phyloP scores from a whole-genome alignment of 1,284 basidiomycete species.

The Moesziomyces aphidis region DNA sequence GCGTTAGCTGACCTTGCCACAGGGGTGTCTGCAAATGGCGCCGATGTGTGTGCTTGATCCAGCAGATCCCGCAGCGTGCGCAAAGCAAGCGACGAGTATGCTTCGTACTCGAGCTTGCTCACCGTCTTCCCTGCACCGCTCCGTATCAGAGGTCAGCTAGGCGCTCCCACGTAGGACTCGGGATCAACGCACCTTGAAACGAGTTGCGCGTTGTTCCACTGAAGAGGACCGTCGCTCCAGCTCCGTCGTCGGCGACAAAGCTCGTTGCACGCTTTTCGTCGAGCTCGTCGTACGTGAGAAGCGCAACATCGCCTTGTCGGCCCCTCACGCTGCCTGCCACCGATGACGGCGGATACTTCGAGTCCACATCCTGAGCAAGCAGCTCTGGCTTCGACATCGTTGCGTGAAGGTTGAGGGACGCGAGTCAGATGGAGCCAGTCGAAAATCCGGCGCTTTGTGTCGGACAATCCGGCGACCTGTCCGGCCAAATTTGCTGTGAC shows the following conservation, averaged over 20 bases:
- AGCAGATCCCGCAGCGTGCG: slow-evolving; percentile 72
- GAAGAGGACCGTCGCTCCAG: slow-evolving; percentile 73
- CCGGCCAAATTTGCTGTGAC: slow-evolving; percentile 9
- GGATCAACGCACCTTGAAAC: slow-evolving; percentile 71
- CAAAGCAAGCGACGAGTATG: slow-evolving; percentile 83
- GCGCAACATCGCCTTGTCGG: slow-evolving; percentile 33
- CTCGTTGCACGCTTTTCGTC: slow-evolving; percentile 38
- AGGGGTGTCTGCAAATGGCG: slow-evolving; percentile 16
- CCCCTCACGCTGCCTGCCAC: slow-evolving; percentile 8
- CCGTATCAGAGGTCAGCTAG: not conserved
- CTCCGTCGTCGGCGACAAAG: slow-evolving; percentile 38
- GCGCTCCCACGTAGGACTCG: not conserved
- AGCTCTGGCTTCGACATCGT: slow-evolving; percentile 8
- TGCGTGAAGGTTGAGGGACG: not conserved
- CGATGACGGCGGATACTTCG: slow-evolving; percentile 19
- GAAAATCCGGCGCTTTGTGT: too few relatives aligned
- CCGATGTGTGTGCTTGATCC: slow-evolving; percentile 22
- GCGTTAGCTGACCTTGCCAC: slow-evolving; percentile 17
- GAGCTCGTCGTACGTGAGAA: slow-evolving; percentile 51
- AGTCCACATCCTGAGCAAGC: not conserved
- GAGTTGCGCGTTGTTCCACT: slow-evolving; percentile 79
- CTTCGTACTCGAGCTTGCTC: slow-evolving; percentile 79
- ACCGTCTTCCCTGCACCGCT: slow-evolving; percentile 75
- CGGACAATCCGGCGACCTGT: slow-evolving; percentile 12
- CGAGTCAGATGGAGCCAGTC: too few relatives aligned